Base-by-base conservation (phyloP, 1,284 basidiomycete species). In the Rhodotorula sp. region DNA sequence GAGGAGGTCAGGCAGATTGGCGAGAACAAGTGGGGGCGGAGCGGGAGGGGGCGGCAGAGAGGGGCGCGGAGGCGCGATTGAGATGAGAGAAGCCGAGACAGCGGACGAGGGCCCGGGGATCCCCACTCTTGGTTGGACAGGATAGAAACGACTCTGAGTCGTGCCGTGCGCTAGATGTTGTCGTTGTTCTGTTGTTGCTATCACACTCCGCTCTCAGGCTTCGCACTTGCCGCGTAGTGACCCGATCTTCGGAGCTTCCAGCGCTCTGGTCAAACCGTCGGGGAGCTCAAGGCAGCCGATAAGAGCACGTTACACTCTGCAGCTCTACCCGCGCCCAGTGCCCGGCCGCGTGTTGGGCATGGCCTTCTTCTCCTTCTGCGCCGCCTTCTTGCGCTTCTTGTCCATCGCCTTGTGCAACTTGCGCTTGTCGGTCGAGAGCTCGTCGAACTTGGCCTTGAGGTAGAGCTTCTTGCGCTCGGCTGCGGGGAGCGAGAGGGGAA, bases 341-440 rank as follows among this genome's bases (percentile, higher is more conserved):
- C 68, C 59, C 41, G 68, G 68, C 17, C 70, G 61, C 45, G 41
- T 60, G 46, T 71, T 66, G 23, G 73, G 73, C 71, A 75, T 66
- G 45, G 73, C 66, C 64, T 77, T 75, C 70, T 75, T 78, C 62
- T 75, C 71, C 69, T 77, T 77, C 61, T 77, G 70, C 23, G 59
- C 59, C 44, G 61, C 66, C 66, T 77, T 77, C 27, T 66, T 48
- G 34, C 72, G 67, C 66, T 75, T 74, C 65, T 75, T 75, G 59
- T 77, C 74, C 45, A 75, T 72, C 42, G 75, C 72, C 67, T 78
- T 78, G 65, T 68, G 67, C 52, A 78, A 63, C 55, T 73, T 73
- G 57, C 73, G 73, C 77, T 78, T 78, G 73, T 78, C 77, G 59
- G 73, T 64, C 34, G 71, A 53, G 9, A 78, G 62, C 55, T 75